Evolutionary conservation across 192 early-diverging fungal species (phyloP).

Genomic region (Jimgerdemannia flammicorona): DNA sequence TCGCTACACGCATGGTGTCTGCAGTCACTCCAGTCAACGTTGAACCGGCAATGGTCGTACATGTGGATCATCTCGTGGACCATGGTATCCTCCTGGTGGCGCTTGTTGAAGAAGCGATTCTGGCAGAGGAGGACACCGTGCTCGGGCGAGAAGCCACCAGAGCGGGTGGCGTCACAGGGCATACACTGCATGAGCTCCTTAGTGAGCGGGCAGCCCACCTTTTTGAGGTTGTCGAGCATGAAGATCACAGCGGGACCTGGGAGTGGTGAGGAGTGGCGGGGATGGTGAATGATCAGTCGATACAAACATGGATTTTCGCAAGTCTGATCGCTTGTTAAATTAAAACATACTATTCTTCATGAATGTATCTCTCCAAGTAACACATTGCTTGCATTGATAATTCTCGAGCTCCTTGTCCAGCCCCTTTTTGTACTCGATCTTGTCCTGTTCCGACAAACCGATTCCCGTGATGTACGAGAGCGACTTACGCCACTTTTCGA

Average conservation of each 20-base stretch:
- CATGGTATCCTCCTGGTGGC: conserved; percentile 89
- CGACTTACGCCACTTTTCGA: conserved; percentile 60
- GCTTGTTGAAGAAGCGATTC: conserved; percentile 72
- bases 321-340: not conserved
- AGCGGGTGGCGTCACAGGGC: conserved; percentile 75
- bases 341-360: conserved; percentile 54
- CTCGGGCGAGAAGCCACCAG: conserved; percentile 84
- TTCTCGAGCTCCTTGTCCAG: conserved; percentile 44
- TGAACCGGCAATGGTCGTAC: conserved; percentile 73
- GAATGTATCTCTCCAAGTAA: conserved; percentile 73
- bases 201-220: conserved; percentile 58
- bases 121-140: conserved; percentile 84
- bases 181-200: conserved; percentile 70
- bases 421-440: conserved; percentile 21
- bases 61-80: conserved; percentile 91
- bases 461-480: conserved; percentile 57
- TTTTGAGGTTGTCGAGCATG: conserved; percentile 75
- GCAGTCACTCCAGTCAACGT: conserved; percentile 69
- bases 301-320: not conserved
- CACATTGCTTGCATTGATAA: conserved; percentile 61
- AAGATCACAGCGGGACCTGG: conserved; percentile 81
- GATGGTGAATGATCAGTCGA: not conserved
- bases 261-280: not conserved
- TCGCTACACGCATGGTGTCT: conserved; percentile 82
- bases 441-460: conserved; percentile 51